Evolutionary conservation across 441 rosid genomes (phyloP).

Genomic region (Aleurites moluccanus): DNA sequence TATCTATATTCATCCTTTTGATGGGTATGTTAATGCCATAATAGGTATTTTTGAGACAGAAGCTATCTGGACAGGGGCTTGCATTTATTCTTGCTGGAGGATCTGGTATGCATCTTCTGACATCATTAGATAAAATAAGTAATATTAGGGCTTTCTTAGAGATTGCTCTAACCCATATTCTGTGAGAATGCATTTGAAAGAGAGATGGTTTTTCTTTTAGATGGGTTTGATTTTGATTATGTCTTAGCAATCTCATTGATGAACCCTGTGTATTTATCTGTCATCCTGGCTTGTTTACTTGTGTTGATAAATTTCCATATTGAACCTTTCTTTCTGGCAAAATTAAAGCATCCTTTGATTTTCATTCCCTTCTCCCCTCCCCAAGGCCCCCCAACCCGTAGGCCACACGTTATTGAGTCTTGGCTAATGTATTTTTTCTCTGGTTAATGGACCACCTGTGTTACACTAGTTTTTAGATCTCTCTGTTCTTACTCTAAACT

Average conservation of each 20-base stretch:
- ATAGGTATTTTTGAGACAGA: slow-evolving; percentile 91
- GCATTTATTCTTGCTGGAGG: slow-evolving; percentile 95
- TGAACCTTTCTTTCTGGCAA: background rate
- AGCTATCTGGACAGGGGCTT: slow-evolving; percentile 89
- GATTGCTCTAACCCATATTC: slow-evolving; percentile 3
- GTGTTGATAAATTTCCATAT: background rate
- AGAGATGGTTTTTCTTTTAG: slow-evolving; percentile 1
- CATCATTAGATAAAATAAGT: slow-evolving; percentile 8
- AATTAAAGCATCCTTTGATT: background rate
- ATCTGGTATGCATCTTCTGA: slow-evolving; percentile 62
- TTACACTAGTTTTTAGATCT: background rate
- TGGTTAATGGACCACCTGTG: background rate
- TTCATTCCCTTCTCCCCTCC: background rate
- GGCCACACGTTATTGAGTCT: background rate
- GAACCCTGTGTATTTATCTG: background rate
- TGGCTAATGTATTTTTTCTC: background rate
- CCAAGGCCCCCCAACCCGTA: background rate
- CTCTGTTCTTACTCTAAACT: slow-evolving; percentile 16
- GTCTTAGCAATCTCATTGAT: slow-evolving; percentile 12
- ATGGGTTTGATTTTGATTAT: slow-evolving; percentile 4
- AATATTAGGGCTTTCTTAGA: background rate
- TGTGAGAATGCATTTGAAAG: slow-evolving; percentile 11
- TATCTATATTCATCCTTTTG: slow-evolving; percentile 14
- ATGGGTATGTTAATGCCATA: slow-evolving; percentile 24
- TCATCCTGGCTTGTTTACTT: slow-evolving; percentile 11